phyloP scores from a whole-genome alignment of 2,329 filamentous ascomycete genomes.

The Ophiostoma fasciatum region DNA sequence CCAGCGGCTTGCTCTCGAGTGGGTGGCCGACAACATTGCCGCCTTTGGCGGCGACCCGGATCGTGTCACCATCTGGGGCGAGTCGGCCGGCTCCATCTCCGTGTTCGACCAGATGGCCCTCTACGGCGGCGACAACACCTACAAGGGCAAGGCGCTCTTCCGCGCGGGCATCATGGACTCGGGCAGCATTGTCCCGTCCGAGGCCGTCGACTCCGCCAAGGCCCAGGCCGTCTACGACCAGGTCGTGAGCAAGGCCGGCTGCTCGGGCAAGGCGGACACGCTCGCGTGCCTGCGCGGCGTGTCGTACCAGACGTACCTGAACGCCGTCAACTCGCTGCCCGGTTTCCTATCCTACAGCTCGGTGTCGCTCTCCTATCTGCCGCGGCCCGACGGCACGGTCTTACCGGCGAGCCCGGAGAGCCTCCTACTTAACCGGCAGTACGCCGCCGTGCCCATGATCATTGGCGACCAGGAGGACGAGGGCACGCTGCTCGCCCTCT shows the following conservation, averaged over 20 bases:
- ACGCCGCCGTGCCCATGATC: slow-evolving; percentile 34
- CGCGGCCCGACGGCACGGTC: slow-evolving; percentile 52
- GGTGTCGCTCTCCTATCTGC: slow-evolving; percentile 57
- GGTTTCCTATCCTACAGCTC: slow-evolving; percentile 52
- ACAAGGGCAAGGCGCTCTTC: slow-evolving; percentile 64
- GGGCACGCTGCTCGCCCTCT: slow-evolving; percentile 58
- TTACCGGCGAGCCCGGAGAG: slow-evolving; percentile 49
- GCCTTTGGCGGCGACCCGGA: slow-evolving; percentile 64
- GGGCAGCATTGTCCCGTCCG: slow-evolving; percentile 46
- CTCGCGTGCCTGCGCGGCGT: slow-evolving; percentile 50
- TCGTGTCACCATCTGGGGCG: slow-evolving; percentile 71
- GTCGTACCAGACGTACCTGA: slow-evolving; percentile 44
- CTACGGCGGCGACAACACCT: slow-evolving; percentile 52
- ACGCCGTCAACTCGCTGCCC: slow-evolving; percentile 56
- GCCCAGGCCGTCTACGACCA: slow-evolving; percentile 49
- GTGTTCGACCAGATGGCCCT: slow-evolving; percentile 63
- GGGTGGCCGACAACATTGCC: slow-evolving; percentile 64
- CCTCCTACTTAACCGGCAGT: slow-evolving; percentile 33
- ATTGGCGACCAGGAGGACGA: slow-evolving; percentile 70
- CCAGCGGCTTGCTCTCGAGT: slow-evolving; percentile 57
- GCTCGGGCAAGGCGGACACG: slow-evolving; percentile 38
- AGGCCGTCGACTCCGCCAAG: slow-evolving; percentile 49
- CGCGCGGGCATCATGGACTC: slow-evolving; percentile 67
- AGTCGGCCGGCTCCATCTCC: slow-evolving; percentile 57
- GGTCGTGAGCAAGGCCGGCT: slow-evolving; percentile 47